Evolutionary conservation across 163 green algal species (phyloP).

Genomic region (Prototheca wickerhamii): DNA sequence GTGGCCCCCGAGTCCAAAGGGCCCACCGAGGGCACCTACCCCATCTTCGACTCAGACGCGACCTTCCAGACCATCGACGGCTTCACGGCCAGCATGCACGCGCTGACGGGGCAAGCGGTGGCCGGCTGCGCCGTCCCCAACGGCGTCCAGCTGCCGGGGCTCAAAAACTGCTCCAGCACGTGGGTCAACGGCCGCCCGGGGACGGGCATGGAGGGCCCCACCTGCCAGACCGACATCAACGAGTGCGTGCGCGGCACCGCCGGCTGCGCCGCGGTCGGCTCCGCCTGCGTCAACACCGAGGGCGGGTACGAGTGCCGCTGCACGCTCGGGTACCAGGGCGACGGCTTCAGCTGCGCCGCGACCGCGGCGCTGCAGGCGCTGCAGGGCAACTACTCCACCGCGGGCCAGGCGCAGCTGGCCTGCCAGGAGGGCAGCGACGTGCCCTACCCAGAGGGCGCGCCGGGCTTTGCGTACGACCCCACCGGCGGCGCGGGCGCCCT

Average conservation of each 20-base stretch:
- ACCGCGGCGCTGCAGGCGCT: no score
- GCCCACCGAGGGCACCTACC: slow-evolving; percentile 14
- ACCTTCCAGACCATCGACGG: slow-evolving; percentile 14
- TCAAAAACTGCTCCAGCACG: neutral
- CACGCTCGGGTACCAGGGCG: slow-evolving; percentile 23
- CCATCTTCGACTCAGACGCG: slow-evolving; percentile 22
- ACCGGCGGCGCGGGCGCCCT: slow-evolving; percentile 16
- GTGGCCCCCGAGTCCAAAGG: slow-evolving; percentile 23
- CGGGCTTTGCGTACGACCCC: slow-evolving; percentile 42
- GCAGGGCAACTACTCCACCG: no score
- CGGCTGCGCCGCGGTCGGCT: slow-evolving; percentile 5
- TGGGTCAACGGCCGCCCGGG: neutral
- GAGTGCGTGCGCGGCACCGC: slow-evolving; percentile 41
- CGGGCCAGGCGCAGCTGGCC: slow-evolving; percentile 18
- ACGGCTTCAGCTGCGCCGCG: slow-evolving; percentile 14
- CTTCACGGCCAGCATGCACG: slow-evolving; percentile 12
- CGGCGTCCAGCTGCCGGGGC: neutral
- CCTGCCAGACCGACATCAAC: slow-evolving; percentile 50
- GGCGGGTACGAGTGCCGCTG: slow-evolving; percentile 41
- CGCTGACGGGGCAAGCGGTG: slow-evolving; percentile 1
- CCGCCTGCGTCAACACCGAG: slow-evolving; percentile 39
- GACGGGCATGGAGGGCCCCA: slow-evolving; percentile 39
- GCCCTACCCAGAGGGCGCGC: slow-evolving; percentile 24
- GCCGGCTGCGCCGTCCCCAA: neutral
- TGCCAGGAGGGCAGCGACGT: slow-evolving; percentile 40